Evolutionary conservation across 2,329 filamentous ascomycete species (phyloP), one percentile per base, ranked within the genome.

Genomic region (Cadophora sp.): DNA sequence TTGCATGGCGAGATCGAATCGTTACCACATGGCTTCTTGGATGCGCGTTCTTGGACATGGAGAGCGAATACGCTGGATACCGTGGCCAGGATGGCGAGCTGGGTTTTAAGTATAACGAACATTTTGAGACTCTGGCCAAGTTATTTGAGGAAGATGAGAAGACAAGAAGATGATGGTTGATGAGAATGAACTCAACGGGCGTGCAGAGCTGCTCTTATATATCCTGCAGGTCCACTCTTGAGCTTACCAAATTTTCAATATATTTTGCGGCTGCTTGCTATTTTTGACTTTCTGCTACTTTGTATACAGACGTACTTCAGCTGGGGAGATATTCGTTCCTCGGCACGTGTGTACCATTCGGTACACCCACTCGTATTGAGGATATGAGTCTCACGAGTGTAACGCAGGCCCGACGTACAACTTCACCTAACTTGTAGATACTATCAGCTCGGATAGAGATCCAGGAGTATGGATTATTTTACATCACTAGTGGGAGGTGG

Each of bases 261-360:
- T 7, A 1, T 4, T 14, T 16, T 6, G 22, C 48, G 6, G 24
- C 27, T 30, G 27, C 16, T n/a, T 53, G 14, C 50, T 53, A 33
- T 33, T 53, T 53, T 53, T 33, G 14, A 53, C 0, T 9, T 53
- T 16, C 16, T 4, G 50, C n/a, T 30, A 53, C 24, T 33, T 53
- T 33, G 27, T 33, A 33, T 33, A 53, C 14, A 30, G n/a, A n/a
- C n/a, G n/a, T n/a, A n/a, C n/a, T 51, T 51, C 24, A 53, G 50
- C 50, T 53, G 24, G 18, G 8, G 50, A n/a, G 22, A 24, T n/a
- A 33, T n/a, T 9, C 13, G 18, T 16, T 51, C 16, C 24, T 51
- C 48, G 27, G 27, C 50, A 53, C 13, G 27, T 53, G 27, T 53
- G 50, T 33, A 53, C 50, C 50, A 53, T 53, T 33, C 50, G n/a